Percentiles rank a stretch among this genome's conserved stretches.
These are phyloP conservation scores for Tylopilus cervinicoccineus DNA, from an alignment of 768 basidiomycete species.

Conservation along the genomic window DNA sequence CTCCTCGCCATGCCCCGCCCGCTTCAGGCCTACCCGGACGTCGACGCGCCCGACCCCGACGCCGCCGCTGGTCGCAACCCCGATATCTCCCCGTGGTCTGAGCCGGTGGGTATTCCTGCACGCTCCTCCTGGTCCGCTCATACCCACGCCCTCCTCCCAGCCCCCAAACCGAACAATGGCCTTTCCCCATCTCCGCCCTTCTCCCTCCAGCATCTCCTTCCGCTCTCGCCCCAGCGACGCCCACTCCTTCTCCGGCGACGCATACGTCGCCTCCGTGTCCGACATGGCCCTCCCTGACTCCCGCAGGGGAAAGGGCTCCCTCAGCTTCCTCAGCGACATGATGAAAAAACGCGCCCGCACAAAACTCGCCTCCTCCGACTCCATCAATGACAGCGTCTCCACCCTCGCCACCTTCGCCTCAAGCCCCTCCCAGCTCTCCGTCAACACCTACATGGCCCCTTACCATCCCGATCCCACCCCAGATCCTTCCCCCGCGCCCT, in stretches of 20 bases:
- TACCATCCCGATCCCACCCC: not conserved
- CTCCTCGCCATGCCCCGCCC: constrained; percentile 1
- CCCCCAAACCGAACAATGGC: constrained; percentile 19
- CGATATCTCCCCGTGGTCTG: constrained; percentile 21
- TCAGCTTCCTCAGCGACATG: constrained; percentile 38
- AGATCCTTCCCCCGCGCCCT: constrained; percentile 6
- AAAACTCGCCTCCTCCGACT: constrained; percentile 36
- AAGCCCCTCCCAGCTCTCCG: constrained; percentile 28
- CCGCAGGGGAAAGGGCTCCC: constrained; percentile 48
- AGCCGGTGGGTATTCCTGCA: constrained; percentile 8
- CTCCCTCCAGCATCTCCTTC: constrained; percentile 33
- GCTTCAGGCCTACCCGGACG: constrained; percentile 12
- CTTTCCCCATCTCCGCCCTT: constrained; percentile 27
- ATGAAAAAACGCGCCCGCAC: constrained; percentile 40
- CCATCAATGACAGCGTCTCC: constrained; percentile 23
- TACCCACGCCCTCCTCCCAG: constrained; percentile 13
- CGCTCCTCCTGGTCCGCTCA: not conserved
- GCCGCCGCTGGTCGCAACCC: constrained; percentile 2
- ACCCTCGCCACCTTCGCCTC: constrained; percentile 38
- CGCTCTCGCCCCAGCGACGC: constrained; percentile 30
- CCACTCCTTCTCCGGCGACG: constrained; percentile 25
- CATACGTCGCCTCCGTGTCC: constrained; percentile 27
- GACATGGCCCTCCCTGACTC: constrained; percentile 34
- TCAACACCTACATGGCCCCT: constrained; percentile 18
- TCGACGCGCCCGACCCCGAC: not conserved